Base-by-base conservation (phyloP, 2,329 filamentous ascomycete species). In the Alternaria solani region DNA sequence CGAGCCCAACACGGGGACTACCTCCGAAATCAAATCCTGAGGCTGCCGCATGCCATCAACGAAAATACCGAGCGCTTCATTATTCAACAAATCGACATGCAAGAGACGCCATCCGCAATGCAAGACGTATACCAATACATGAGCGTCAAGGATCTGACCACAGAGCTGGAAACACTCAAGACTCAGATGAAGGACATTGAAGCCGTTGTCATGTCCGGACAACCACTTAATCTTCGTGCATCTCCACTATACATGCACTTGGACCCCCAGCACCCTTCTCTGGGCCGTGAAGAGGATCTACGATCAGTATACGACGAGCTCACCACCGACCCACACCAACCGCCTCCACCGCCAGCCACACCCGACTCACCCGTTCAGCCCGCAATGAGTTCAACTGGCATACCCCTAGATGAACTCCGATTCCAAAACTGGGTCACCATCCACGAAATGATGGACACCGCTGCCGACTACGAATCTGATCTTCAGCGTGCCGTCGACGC, bases 381-480 rank as follows among this genome's bases (percentile, higher is more conserved):
- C 18, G 58, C 63, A 9, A 43, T 72, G n/a, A 76, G 72, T 39
- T 42, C 74, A 2, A 80, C 80, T 1, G 80, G 80, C 14, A 76
- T 83, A 30, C 75, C 81, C 0, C 68, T 84, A 14, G 79, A 79
- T 39, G 75, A 80, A 23, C 71, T 85, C 14, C 79, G 84, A 38
- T 86, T 82, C 69, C 76, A 79, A 59, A 84, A 84, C 59, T 86
- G 84, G 84, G 74, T 79, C 48, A 73, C 72, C 7, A 74, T 85
- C 47, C 81, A 83, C 53, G 78, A 82, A 51, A 72, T 85, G 52
- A 76, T 85, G 61, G 70, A 68, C 23, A 67, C 78, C 16, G 80
- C 80, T 9, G 72, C 78, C 53, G 48, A 52, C 7, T 62, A 63
- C 51, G 63, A 76, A 25, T 43, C 48, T 4, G 51, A 51, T 7